Evolutionary conservation across 2,329 filamentous ascomycete genomes (phyloP).

Genomic region (Plectosphaerella cucumerina): DNA sequence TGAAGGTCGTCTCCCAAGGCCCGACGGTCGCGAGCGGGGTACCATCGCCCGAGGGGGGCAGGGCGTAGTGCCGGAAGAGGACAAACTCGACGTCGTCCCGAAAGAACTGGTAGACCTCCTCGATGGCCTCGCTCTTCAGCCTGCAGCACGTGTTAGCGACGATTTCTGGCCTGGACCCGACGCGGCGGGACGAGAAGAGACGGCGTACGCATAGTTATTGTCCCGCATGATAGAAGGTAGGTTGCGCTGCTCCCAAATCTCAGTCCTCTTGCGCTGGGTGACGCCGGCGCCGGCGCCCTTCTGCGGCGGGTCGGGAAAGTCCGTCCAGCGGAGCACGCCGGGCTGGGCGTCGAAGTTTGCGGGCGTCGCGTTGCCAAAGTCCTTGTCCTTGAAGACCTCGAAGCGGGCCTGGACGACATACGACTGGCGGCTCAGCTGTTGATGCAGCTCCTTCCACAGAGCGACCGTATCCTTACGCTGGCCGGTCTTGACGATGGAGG

Average conservation of each 20-base stretch:
- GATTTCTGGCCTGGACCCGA: background rate
- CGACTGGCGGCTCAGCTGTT: constrained; percentile 51
- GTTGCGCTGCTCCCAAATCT: constrained; percentile 48
- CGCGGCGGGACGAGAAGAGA: background rate
- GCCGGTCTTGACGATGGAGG: constrained; percentile 19
- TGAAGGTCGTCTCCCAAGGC: constrained; percentile 38
- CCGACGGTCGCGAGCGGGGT: constrained; percentile 35
- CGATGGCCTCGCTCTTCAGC: constrained; percentile 48
- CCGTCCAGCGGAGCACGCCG: constrained; percentile 53
- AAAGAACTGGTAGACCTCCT: constrained; percentile 51
- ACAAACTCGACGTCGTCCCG: constrained; percentile 51
- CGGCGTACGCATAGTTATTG: constrained; percentile 48
- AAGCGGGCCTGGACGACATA: constrained; percentile 54
- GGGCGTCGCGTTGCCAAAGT: constrained; percentile 35
- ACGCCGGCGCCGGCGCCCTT: constrained; percentile 32
- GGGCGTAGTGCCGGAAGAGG: constrained; percentile 43
- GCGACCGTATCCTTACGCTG: constrained; percentile 25
- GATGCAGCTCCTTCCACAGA: constrained; percentile 50
- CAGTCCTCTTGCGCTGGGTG: constrained; percentile 51
- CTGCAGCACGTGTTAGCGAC: constrained; percentile 22
- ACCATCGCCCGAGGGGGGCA: constrained; percentile 26
- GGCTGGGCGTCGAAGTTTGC: constrained; percentile 36
- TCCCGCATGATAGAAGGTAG: constrained; percentile 44
- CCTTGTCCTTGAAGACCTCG: constrained; percentile 42
- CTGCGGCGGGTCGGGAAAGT: constrained; percentile 54